phyloP scores from a whole-genome alignment of 495 filamentous ascomycete genomes.

The Bathelium albidoporum region DNA sequence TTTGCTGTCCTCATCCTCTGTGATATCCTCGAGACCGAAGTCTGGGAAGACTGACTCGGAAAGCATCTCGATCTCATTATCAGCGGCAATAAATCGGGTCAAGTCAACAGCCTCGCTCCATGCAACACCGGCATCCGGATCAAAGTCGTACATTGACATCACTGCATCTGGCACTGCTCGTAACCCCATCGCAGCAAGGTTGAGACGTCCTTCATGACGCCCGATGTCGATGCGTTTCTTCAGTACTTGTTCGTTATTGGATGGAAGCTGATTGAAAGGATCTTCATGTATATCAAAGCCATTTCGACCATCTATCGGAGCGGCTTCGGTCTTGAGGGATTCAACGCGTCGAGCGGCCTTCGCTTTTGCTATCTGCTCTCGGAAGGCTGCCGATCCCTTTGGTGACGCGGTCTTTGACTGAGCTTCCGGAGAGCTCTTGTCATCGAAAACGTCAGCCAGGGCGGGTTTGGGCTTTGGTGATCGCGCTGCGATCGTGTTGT shows the following conservation, averaged over 20 bases:
- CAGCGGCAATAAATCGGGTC: conserved; percentile 76
- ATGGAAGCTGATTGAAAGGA: conserved; percentile 30
- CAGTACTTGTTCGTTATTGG: conserved; percentile 45
- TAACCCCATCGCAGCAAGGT: conserved; percentile 78
- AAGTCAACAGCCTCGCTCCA: conserved; percentile 96
- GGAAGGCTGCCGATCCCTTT: conserved; percentile 58
- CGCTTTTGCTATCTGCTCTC: conserved; percentile 88
- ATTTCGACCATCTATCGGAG: conserved; percentile 14
- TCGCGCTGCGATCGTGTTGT: conserved; percentile 41
- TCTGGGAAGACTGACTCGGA: conserved; percentile 69
- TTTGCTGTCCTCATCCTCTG: conserved; percentile 50
- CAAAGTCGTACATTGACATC: conserved; percentile 73
- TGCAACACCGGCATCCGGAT: conserved; percentile 41
- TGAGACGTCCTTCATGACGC: conserved; percentile 70
- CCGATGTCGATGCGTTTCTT: conserved; percentile 66
- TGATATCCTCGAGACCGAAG: conserved; percentile 38
- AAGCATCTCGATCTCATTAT: conserved; percentile 76
- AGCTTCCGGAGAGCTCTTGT: conserved; percentile 4
- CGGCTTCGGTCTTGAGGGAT: conserved; percentile 25
- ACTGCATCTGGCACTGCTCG: conserved; percentile 74
- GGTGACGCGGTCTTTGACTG: conserved; percentile 13
- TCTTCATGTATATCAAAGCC: conserved; percentile 26
- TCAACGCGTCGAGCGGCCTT: conserved; percentile 70
- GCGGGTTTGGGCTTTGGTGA: conserved; percentile 46
- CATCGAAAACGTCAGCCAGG: conserved; percentile 40